Conservation (phyloP, 2,329 filamentous ascomycete genomes). For the Penicillium rolfsii region DNA sequence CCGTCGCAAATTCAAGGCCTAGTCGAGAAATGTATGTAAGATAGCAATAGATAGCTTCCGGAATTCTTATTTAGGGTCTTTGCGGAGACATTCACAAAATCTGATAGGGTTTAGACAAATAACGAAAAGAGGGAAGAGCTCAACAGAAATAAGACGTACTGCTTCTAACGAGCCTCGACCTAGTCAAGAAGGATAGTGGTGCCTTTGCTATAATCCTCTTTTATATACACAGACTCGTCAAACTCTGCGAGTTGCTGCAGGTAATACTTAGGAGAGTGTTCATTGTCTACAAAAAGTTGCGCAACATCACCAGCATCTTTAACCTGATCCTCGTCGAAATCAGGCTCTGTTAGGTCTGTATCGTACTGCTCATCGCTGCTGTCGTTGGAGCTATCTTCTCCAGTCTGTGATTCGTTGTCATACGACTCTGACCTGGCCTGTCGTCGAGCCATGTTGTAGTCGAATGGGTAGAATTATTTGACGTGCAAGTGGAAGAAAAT, state of each 20-base stretch:
- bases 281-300: slow-evolving; percentile 24
- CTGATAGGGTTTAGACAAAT: no score
- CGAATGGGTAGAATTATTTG: not conserved
- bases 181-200: slow-evolving; percentile 21
- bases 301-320: slow-evolving; percentile 17
- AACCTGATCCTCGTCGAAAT: slow-evolving; percentile 15
- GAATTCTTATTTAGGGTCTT: no score
- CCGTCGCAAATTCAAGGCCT: no score
- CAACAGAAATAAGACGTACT: slow-evolving; percentile 9
- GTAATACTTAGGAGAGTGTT: slow-evolving; percentile 25
- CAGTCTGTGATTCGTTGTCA: not conserved
- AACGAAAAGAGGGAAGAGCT: not conserved
- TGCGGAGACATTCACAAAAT: no score
- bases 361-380: not conserved
- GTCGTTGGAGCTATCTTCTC: not conserved
- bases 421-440: not conserved
- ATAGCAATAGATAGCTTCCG: no score
- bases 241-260: slow-evolving; percentile 24
- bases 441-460: not conserved
- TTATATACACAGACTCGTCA: slow-evolving; percentile 22
- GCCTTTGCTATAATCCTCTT: slow-evolving; percentile 27
- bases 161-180: slow-evolving; percentile 19
- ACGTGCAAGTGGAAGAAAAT: not conserved
- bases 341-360: slow-evolving; percentile 19
- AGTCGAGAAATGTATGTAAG: no score